phyloP scores from a whole-genome alignment of 2,329 filamentous ascomycete genomes.

The Pseudocercospora fijiensis region DNA sequence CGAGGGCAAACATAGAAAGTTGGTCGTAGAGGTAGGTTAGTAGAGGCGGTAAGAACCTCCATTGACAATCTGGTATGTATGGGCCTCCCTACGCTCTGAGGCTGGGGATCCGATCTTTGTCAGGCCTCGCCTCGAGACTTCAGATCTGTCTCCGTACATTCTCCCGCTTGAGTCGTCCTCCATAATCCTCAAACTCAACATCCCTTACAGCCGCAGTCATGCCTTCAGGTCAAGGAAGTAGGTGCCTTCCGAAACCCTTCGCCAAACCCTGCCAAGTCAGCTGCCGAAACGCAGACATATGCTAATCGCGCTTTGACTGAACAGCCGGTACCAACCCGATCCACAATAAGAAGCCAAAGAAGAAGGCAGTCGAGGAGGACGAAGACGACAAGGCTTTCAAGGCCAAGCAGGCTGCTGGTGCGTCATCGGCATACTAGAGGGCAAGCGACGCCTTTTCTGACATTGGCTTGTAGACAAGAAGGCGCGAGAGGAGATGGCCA shows the following conservation, averaged over 20 bases:
- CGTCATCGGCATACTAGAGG: constrained; percentile 35
- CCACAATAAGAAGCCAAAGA: constrained; percentile 80
- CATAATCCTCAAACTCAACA: neutral
- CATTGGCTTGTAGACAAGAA: constrained; percentile 57
- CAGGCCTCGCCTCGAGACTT: neutral
- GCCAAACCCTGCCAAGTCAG: neutral
- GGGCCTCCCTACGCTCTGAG: no score
- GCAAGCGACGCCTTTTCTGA: neutral
- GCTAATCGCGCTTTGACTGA: constrained; percentile 8
- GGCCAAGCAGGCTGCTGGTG: constrained; percentile 82
- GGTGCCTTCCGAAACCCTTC: constrained; percentile 24
- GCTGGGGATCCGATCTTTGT: neutral
- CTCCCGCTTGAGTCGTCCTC: neutral
- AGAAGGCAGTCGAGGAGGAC: constrained; percentile 73
- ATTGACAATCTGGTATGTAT: no score
- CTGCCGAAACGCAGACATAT: neutral
- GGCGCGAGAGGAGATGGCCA: constrained; percentile 75
- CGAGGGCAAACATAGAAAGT: no score
- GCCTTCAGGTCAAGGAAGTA: constrained; percentile 54
- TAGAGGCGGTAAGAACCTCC: no score
- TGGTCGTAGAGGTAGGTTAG: no score
- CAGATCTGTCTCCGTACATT: neutral
- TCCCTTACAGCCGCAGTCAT: constrained; percentile 37
- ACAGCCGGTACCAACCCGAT: constrained; percentile 56
- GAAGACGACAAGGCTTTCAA: constrained; percentile 82